A percentile compares a stretch with the other conserved stretches of the same genome.
Evolutionary conservation across 768 basidiomycete species (phyloP).

Genomic region (Amanita fuliginea): DNA sequence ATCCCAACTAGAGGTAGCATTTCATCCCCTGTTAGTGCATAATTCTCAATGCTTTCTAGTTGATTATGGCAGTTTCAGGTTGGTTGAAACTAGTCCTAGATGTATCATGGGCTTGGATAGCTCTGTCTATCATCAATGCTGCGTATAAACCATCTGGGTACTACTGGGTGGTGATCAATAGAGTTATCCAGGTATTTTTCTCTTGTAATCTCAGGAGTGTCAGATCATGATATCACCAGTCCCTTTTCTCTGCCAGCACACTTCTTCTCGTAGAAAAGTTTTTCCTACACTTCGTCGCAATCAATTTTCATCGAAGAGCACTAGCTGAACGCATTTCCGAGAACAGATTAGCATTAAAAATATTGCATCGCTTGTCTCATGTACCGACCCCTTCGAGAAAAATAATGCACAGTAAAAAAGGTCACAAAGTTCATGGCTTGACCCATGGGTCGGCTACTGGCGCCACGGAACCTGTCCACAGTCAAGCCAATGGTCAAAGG

Average conservation of each 20-base stretch:
- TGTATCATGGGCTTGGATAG: slow-evolving; percentile 65
- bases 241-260: slow-evolving; percentile 32
- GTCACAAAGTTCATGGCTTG: slow-evolving; percentile 24
- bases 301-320: slow-evolving; percentile 70
- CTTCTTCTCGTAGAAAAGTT: slow-evolving; percentile 37
- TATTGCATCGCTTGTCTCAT: slow-evolving; percentile 62
- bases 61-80: slow-evolving; percentile 53
- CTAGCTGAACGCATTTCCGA: slow-evolving; percentile 64
- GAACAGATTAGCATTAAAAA: slow-evolving; percentile 59
- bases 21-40: background rate
- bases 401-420: slow-evolving; percentile 29
- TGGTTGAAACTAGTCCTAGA: slow-evolving; percentile 67
- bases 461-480: background rate
- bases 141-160: slow-evolving; percentile 47
- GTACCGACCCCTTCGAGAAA: slow-evolving; percentile 39
- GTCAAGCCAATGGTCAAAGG: background rate
- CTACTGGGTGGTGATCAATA: slow-evolving; percentile 63
- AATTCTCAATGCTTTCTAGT: slow-evolving; percentile 20
- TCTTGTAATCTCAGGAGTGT: background rate
- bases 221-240: slow-evolving; percentile 16
- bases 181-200: slow-evolving; percentile 49
- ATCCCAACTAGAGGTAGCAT: slow-evolving; percentile 52
- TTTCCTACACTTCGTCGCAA: slow-evolving; percentile 66
- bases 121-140: slow-evolving; percentile 49
- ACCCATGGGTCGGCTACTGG: slow-evolving; percentile 18